Conservation (phyloP, 306 rosid species). For the Acacia acuminata region DNA sequence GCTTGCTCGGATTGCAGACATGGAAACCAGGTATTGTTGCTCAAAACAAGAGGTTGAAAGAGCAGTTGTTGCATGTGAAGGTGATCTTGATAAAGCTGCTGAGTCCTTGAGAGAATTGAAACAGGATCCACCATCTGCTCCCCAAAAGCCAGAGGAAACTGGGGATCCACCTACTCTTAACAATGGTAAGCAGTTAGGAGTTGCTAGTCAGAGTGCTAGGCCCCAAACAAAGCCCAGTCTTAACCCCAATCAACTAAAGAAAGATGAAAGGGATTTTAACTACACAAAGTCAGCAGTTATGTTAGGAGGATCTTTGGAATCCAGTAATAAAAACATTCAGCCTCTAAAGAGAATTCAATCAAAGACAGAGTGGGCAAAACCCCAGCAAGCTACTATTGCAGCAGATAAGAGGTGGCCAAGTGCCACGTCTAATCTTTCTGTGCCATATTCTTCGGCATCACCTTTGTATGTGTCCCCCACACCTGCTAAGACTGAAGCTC, state of each 20-base stretch:
- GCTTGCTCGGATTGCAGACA: constrained; percentile 68
- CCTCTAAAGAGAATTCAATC: constrained; percentile 69
- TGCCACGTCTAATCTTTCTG: constrained; percentile 63
- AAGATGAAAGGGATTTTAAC: constrained; percentile 79
- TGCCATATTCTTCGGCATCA: constrained; percentile 66
- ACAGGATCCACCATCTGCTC: constrained; percentile 61
- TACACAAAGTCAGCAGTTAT: constrained; percentile 64
- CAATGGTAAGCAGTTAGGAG: constrained; percentile 66
- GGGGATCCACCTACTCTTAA: constrained; percentile 63
- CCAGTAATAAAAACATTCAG: constrained; percentile 60
- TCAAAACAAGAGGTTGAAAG: constrained; percentile 96
- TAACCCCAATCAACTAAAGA: constrained; percentile 57
- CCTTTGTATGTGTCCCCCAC: constrained; percentile 61
- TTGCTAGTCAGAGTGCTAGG: constrained; percentile 52
- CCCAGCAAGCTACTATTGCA: constrained; percentile 52
- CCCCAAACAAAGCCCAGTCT: constrained; percentile 56
- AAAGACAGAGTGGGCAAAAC: constrained; percentile 79
- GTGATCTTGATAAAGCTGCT: constrained; percentile 88
- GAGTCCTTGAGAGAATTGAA: constrained; percentile 66
- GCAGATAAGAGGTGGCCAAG: constrained; percentile 75
- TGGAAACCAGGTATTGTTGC: constrained; percentile 67
- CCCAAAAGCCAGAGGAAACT: constrained; percentile 78
- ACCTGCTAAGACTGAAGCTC: constrained; percentile 66
- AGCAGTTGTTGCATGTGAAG: constrained; percentile 78
- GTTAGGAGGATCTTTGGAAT: constrained; percentile 59